Base-by-base conservation (phyloP, 2,329 filamentous ascomycete species). In the Bipolaris cookei region DNA sequence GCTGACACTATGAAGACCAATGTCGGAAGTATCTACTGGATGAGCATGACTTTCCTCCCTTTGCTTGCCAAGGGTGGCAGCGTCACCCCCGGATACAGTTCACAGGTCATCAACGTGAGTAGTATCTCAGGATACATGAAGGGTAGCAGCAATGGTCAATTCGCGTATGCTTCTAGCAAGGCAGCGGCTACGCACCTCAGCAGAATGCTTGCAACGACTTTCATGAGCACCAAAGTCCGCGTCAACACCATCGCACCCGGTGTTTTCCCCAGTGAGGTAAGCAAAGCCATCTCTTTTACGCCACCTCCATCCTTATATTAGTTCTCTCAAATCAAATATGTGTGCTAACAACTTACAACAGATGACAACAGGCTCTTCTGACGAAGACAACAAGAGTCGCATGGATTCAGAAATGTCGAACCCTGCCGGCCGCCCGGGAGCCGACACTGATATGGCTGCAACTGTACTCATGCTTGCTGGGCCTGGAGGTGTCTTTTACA, bases 11-110 rank as follows among this genome's bases (percentile, higher is more conserved):
- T 83, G 70, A 76, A 79, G 51, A 83, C 80, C 18, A 86, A 86
- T 49, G 76, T 83, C 30, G 79, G 78, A 0, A 79, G 77, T 32
- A 76, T 79, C 23, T 85, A 81, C 71, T 85, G 83, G 72, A 81
- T 82, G 61, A 79, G 80, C 16, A 83, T 83, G 60, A 82, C 82
- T 1, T 82, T 86, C 66, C 73, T 86, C 2, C 83, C 83, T 0
- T 73, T 85, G 2, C 77, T 86, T 1, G 80, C 79, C 1, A 83
- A 83, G 55, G 83, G 81, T 5, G 69, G 74, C 10, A 70, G 76
- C 2, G 69, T 76, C 4, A 81, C 80, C 1, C 79, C 79, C 0
- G 81, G 81, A 4, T 83, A 82, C 65, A 77, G 78, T 1, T 80
- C 80, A 3, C 79, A 72, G 16, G 77, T 87, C 23, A 79, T 86